These are phyloP conservation scores for Aspergillus sp. DNA, from an alignment of 2,329 filamentous ascomycete species.

Conservation along the genomic window DNA sequence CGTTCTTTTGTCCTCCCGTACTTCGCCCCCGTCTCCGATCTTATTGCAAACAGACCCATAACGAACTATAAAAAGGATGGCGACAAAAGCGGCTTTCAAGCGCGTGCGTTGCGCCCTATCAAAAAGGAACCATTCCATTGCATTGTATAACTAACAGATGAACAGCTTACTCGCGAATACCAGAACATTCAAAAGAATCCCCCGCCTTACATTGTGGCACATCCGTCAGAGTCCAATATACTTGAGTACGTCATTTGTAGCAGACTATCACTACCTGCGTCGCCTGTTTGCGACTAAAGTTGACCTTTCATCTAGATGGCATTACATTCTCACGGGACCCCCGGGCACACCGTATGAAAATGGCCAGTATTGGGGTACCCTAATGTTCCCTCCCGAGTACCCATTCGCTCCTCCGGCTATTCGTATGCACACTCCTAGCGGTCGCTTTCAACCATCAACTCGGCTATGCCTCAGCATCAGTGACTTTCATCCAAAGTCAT, in stretches of 20 bases:
- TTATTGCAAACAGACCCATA: neutral
- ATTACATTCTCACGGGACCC: conserved; percentile 93
- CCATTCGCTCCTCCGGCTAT: conserved; percentile 96
- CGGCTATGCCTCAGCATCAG: conserved; percentile 93
- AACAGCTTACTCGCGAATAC: conserved; percentile 64
- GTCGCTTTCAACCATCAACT: conserved; percentile 90
- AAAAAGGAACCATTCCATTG: neutral
- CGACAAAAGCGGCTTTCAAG: conserved; percentile 72
- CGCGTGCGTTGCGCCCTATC: conserved; percentile 54
- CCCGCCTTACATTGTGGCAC: conserved; percentile 83
- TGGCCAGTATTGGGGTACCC: conserved; percentile 97
- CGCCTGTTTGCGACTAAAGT: neutral
- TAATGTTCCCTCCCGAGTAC: conserved; percentile 94
- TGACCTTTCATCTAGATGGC: conserved; percentile 63
- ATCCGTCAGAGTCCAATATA: conserved; percentile 88
- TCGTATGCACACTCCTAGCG: conserved; percentile 96
- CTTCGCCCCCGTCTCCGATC: neutral
- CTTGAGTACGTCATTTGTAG: conserved; percentile 67
- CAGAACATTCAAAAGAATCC: conserved; percentile 71
- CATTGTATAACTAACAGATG: conserved; percentile 13
- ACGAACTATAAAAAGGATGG: conserved; percentile 53
- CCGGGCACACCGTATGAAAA: conserved; percentile 91
- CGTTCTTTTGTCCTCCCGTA: neutral
- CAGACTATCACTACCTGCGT: neutral
- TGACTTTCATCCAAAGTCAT: conserved; percentile 96